Base-by-base conservation (phyloP, 768 basidiomycete species). In the Lentinula lateritia region DNA sequence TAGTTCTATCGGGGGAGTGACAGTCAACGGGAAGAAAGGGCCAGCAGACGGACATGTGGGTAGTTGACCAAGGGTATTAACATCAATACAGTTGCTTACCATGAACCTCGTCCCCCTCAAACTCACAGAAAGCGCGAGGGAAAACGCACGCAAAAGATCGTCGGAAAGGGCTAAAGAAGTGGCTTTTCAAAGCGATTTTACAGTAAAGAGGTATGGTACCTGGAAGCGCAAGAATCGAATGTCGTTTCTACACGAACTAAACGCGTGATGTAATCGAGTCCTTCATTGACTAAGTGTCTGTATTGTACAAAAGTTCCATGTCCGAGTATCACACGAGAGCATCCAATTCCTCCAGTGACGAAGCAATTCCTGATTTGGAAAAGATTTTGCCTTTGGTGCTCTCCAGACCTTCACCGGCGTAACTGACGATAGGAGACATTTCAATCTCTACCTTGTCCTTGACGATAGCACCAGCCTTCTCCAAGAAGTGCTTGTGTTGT, bases 331-430 rank as follows among this genome's bases (percentile, higher is more conserved):
- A 89, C 62, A 80, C 73, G 66, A 93, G 76, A 58, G 78, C 83
- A 66, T 92, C 90, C 64, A 95, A 75, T 69, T 91, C 90, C 69
- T 88, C 88, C 36, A 88, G 66, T 18, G 75, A 75, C 68, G 78
- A 83, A 16, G 88, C 88, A 39, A 83, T 70, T 9, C 93, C 93
- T 15, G 89, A 90, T 71, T 83, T 90, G 50, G 81, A 81, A 72
- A 94, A 89, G 34, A 74, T 83, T 78, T 88, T 88, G 50, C 93
- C 95, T 73, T 86, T 87, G 52, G 91, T 80, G 52, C 73, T 76
- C 67, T 90, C 87, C 63, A 98, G 75, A 1, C 94, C 96, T 72
- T 99, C 97, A 15, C 97, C 97, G 20, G 90, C 89, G 65, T 98
- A 99, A 68, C 85, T 89, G 61, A 95, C 87, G 8, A 88, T 76